Evolutionary conservation across 108 stramenopile species (phyloP), one percentile per base, ranked within the genome.

Genomic region (Nitzschia sp.): DNA sequence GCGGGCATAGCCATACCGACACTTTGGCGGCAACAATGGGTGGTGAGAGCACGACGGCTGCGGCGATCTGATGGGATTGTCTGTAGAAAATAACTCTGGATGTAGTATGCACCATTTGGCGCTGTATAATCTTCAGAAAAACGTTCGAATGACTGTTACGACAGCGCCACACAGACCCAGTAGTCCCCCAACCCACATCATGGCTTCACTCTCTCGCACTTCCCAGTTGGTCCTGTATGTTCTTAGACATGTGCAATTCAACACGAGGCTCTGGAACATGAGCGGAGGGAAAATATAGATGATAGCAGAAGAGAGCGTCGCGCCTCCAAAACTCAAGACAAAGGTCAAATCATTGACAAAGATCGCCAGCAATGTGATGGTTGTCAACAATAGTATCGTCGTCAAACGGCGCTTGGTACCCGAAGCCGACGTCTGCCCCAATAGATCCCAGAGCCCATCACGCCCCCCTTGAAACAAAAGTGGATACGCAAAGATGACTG

Each of bases 271-370:
- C 25, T 60, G 77, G 65, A 89, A 89, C 94, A 98, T 96, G 45
- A 96, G 72, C 15, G 94, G 82, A 1, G 97, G 97, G 73, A 93
- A 93, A 28, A 96, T 74, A 71, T 91, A 98, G 54, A 98, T 92
- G 55, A 98, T 76, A 2, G 91, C 83, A 28, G 90, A 90, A 6
- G 93, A 95, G n/a, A 97, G 61, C 30, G 92, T 77, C 2, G 95
- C 97, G 8, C 97, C 97, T 28, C 90, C 88, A 29, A 97, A 88
- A 30, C 87, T 87, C 60, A 83, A 79, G 60, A 90, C 82, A 71
- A 90, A 90, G 1, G 87, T 83, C 35, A 93, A 72, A 57, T 93
- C 91, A 59, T 75, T 87, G 73, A 93, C 64, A 27, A 75, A 49
- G 1, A 84, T 71, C 25, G 91, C 91, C 28, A 80, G 29, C 8